A percentile compares a stretch with the other conserved stretches of the same genome.
Evolutionary conservation across 2,329 filamentous ascomycete genomes (phyloP).

Genomic region (Rutstroemia sp.): DNA sequence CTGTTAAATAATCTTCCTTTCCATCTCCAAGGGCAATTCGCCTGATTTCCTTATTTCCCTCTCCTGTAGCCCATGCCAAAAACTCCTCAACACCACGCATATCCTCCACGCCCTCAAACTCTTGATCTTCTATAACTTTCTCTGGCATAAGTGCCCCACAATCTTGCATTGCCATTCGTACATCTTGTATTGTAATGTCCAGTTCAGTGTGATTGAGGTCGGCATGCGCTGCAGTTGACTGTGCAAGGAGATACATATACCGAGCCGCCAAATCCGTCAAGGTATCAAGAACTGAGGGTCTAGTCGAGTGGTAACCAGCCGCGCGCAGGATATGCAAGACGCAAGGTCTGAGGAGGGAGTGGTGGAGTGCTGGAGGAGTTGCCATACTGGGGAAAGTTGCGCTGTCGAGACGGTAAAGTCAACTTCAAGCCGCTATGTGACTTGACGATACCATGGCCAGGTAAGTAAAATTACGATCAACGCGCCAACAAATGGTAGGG

Average conservation of each 20-base stretch:
- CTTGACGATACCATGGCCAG: slow-evolving; percentile 22
- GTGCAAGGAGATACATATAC: slow-evolving; percentile 70
- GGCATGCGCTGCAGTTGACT: slow-evolving; percentile 64
- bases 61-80: slow-evolving; percentile 68
- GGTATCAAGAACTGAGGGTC: slow-evolving; percentile 75
- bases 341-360: slow-evolving; percentile 76
- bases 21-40: slow-evolving; percentile 63
- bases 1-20: slow-evolving; percentile 62
- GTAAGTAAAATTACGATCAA: neutral
- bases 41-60: slow-evolving; percentile 70
- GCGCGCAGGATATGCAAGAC: slow-evolving; percentile 89
- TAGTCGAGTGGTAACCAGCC: slow-evolving; percentile 79
- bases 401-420: slow-evolving; percentile 9
- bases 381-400: slow-evolving; percentile 20
- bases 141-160: slow-evolving; percentile 68
- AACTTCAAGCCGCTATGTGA: slow-evolving; percentile 15
- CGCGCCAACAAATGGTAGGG: no score
- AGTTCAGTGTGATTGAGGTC: slow-evolving; percentile 53
- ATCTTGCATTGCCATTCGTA: slow-evolving; percentile 79
- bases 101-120: slow-evolving; percentile 63
- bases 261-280: slow-evolving; percentile 80
- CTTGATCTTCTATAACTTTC: slow-evolving; percentile 57
- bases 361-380: slow-evolving; percentile 49
- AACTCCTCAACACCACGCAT: slow-evolving; percentile 71
- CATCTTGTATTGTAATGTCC: slow-evolving; percentile 62